Evolutionary conservation across 2,329 filamentous ascomycete genomes (phyloP).

Genomic region (Cladosporium sp.): DNA sequence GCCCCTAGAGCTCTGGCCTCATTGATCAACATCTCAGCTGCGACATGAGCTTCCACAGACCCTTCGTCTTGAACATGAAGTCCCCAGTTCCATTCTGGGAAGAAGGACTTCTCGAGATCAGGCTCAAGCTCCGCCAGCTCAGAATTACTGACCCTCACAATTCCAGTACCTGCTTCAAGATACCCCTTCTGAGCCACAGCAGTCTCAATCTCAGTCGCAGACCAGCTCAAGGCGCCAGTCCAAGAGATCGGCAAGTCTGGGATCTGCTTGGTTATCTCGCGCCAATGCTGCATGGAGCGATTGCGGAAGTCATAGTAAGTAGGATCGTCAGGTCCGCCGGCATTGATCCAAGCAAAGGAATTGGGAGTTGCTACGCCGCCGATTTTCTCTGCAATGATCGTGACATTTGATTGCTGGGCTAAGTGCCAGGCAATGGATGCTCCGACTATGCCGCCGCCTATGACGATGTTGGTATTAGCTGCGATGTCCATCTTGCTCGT

Average conservation of each 20-base stretch:
- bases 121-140: neutral
- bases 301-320: conserved; percentile 9
- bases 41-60: neutral
- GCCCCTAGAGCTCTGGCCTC: neutral
- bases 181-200: neutral
- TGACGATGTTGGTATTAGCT: neutral
- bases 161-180: neutral
- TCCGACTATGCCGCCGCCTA: conserved; percentile 8
- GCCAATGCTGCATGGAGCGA: conserved; percentile 7
- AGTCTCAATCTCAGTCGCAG: neutral
- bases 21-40: neutral
- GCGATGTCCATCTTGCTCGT: neutral
- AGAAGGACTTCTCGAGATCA: neutral
- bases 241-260: neutral
- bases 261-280: neutral
- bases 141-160: neutral
- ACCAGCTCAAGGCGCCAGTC: neutral
- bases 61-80: neutral
- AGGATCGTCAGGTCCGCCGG: neutral
- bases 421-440: conserved; percentile 6
- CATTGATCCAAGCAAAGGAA: conserved; percentile 7
- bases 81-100: conserved; percentile 4
- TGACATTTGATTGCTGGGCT: neutral
- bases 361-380: conserved; percentile 8
- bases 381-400: conserved; percentile 2